Base-by-base conservation (phyloP, 805 yeast genomes). In the Komagataella pseudopastoris region DNA sequence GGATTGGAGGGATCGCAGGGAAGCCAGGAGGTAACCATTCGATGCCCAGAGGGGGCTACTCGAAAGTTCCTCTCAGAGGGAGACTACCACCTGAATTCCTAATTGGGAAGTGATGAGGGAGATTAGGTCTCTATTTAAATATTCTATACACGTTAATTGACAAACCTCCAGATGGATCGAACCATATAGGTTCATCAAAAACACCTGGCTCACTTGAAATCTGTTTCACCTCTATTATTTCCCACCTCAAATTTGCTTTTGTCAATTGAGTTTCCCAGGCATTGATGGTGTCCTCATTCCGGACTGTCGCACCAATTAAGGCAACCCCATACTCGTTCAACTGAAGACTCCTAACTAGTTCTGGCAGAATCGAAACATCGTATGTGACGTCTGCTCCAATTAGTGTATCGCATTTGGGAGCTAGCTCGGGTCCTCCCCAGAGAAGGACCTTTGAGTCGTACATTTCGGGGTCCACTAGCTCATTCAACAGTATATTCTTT, bases 311-410 rank as follows among this genome's bases (percentile, higher is more conserved):
- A 1, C 95, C 82, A 14, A 90, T 73, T 47, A 58, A 57, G 2
- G 63, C 64, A 6, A 49, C 49, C 10, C 57, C 56, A 46, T 4
- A 24, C 23, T 18, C 54, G 8, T 30, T 10, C 39, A 10, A 8
- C 8, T 30, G 39, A 30, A 30, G 39, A 30, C 39, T 30, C 39
- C 14, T 30, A 4, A 30, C 72, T 45, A 90, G 70, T 22, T 66
- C 66, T 0, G 81, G 80, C 18, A 88, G 71, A 2, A 80, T 71
- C 3, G 75, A 67, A 2, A 79, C 62, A 59, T 90, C 97, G 64
- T 86, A 90, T 0, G 96, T 88, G 12, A 90, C 88, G 64, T 90
- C 98, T 0, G 96, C 93, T 0, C 90, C 96, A 3, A 88, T 60
- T 0, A 88, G 67, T 1, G 81, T 63, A 57, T 82, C 80, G 3